These are phyloP conservation scores for Suillus discolor DNA, from an alignment of 768 basidiomycete genomes.

Conservation along the genomic window DNA sequence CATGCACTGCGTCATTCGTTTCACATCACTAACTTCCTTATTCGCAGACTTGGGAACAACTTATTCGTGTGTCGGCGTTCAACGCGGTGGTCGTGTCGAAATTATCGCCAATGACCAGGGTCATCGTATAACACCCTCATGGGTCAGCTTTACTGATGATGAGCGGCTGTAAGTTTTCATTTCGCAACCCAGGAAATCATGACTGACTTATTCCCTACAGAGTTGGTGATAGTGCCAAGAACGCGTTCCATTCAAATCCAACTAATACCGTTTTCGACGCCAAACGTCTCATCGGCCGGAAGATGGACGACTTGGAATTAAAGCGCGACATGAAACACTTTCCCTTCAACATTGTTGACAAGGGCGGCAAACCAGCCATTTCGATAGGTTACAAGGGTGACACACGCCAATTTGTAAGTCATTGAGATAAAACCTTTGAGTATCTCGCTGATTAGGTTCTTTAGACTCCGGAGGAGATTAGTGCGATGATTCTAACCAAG, in stretches of 20 bases:
- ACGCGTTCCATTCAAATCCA: slow-evolving; percentile 91
- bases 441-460: not conserved
- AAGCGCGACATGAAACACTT: slow-evolving; percentile 85
- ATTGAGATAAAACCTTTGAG: not conserved
- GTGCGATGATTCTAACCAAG: slow-evolving; percentile 93
- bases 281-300: slow-evolving; percentile 92
- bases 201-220: slow-evolving; percentile 17
- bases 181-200: not conserved
- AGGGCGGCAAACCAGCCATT: slow-evolving; percentile 79
- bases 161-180: slow-evolving; percentile 56
- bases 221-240: slow-evolving; percentile 96
- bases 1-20: not conserved
- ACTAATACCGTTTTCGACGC: slow-evolving; percentile 95
- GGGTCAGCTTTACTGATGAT: slow-evolving; percentile 81
- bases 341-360: slow-evolving; percentile 81
- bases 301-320: slow-evolving; percentile 78
- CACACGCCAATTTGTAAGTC: slow-evolving; percentile 78
- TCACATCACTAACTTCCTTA: slow-evolving; percentile 13
- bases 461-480: slow-evolving; percentile 91
- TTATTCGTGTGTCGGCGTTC: slow-evolving; percentile 95
- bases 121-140: slow-evolving; percentile 88
- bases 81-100: slow-evolving; percentile 84
- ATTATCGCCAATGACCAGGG: slow-evolving; percentile 91
- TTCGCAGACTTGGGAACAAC: slow-evolving; percentile 87
- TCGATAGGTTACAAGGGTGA: slow-evolving; percentile 80